Evolutionary conservation across 164 flowering plant species (phyloP).

Genomic region (Liquidambar formosana): DNA sequence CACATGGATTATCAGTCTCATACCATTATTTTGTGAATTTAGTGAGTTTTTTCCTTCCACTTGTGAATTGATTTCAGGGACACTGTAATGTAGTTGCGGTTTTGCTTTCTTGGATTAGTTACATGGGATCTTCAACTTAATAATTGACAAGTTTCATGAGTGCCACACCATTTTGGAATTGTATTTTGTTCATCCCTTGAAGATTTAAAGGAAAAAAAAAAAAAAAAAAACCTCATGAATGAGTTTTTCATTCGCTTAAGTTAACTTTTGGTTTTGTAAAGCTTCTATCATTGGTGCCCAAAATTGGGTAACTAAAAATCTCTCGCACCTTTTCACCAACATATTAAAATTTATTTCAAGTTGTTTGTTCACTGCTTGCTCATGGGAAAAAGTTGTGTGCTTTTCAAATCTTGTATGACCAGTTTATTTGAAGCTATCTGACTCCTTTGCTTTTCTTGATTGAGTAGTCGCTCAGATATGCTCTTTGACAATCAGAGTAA

Average conservation of each 20-base stretch:
- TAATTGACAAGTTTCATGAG: too few relatives aligned
- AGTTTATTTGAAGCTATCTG: background rate
- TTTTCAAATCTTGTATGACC: background rate
- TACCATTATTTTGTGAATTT: too few relatives aligned
- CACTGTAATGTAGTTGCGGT: too few relatives aligned
- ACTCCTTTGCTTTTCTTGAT: constrained; percentile 7
- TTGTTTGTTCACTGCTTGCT: background rate
- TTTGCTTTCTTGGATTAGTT: too few relatives aligned
- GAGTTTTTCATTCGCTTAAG: background rate
- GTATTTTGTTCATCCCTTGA: too few relatives aligned
- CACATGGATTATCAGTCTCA: too few relatives aligned
- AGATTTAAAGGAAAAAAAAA: too few relatives aligned
- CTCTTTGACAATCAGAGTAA: background rate
- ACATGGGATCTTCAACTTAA: too few relatives aligned
- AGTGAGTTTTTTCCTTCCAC: too few relatives aligned
- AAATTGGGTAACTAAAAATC: background rate
- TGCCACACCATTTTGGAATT: too few relatives aligned
- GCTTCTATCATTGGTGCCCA: background rate
- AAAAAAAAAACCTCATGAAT: too few relatives aligned
- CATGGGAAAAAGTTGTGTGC: background rate
- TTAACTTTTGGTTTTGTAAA: background rate
- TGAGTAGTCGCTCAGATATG: constrained; percentile 10
- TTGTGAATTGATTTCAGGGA: too few relatives aligned
- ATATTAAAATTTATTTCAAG: background rate
- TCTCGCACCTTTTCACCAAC: background rate